Evolutionary conservation across 768 basidiomycete genomes (phyloP).

Genomic region (Suillus decipiens): DNA sequence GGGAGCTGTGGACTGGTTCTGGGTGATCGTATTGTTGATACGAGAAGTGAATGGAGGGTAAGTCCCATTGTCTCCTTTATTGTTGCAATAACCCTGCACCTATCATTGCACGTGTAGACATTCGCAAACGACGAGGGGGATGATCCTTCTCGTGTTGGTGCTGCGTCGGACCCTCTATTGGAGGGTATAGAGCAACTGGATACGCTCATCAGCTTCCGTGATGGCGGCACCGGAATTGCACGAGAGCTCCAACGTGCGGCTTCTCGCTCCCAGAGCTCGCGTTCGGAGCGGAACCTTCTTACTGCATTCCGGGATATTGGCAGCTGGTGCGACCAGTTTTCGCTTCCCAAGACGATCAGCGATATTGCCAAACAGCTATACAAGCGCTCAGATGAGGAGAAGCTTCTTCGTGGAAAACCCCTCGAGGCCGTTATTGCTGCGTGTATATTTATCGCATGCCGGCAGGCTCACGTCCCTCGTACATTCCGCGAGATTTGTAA

Average conservation of each 20-base stretch:
- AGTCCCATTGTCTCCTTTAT: conserved; percentile 38
- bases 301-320: conserved; percentile 90
- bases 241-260: conserved; percentile 92
- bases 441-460: conserved; percentile 96
- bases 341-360: conserved; percentile 89
- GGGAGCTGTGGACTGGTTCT: conserved; percentile 91
- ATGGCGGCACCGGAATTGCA: conserved; percentile 92
- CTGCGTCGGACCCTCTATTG: conserved; percentile 88
- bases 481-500: conserved; percentile 97
- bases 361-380: conserved; percentile 97
- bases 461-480: conserved; percentile 92
- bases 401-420: conserved; percentile 87
- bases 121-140: conserved; percentile 99
- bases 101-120: conserved; percentile 57
- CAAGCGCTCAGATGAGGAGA: conserved; percentile 96
- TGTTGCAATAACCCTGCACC: conserved; percentile 22
- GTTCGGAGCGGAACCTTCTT: conserved; percentile 82
- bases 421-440: conserved; percentile 94
- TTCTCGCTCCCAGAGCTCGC: conserved; percentile 73
- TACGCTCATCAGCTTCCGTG: conserved; percentile 93
- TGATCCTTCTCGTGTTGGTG: conserved; percentile 99
- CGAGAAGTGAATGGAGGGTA: conserved; percentile 96
- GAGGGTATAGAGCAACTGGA: conserved; percentile 95
- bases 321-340: conserved; percentile 95
- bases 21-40: conserved; percentile 96